Conservation (phyloP, 2,329 filamentous ascomycete species). For the Cladobotryum protrusum region DNA sequence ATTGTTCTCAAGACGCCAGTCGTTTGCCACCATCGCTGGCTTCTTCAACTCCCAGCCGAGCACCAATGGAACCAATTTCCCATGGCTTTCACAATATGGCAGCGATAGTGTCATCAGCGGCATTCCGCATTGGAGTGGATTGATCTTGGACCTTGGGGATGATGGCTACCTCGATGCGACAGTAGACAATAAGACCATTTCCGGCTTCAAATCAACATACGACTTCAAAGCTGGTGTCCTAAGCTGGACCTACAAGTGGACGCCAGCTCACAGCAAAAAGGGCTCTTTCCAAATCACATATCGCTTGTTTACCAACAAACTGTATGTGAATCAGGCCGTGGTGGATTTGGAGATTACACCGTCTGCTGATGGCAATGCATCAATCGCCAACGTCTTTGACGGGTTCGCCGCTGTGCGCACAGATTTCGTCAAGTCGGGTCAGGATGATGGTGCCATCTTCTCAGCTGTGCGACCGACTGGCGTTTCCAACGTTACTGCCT, state of each 20-base stretch:
- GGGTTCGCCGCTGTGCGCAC: slow-evolving; percentile 62
- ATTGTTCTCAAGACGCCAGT: slow-evolving; percentile 55
- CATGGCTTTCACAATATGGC: slow-evolving; percentile 56
- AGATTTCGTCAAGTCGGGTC: slow-evolving; percentile 49
- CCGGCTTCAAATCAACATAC: slow-evolving; percentile 53
- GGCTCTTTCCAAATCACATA: slow-evolving; percentile 55
- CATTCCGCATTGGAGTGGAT: slow-evolving; percentile 52
- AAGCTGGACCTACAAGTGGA: slow-evolving; percentile 62
- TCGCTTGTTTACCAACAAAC: slow-evolving; percentile 58
- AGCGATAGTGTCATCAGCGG: slow-evolving; percentile 64
- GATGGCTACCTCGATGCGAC: slow-evolving; percentile 53
- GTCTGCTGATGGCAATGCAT: slow-evolving; percentile 45
- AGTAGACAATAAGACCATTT: slow-evolving; percentile 52
- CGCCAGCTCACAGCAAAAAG: slow-evolving; percentile 34
- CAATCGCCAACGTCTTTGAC: slow-evolving; percentile 61
- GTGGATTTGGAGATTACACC: slow-evolving; percentile 56
- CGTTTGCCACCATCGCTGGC: slow-evolving; percentile 61
- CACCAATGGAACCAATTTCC: slow-evolving; percentile 56
- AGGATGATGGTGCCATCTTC: slow-evolving; percentile 52
- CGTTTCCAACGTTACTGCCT: slow-evolving; percentile 55
- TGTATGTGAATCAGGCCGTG: slow-evolving; percentile 48
- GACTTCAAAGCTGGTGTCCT: slow-evolving; percentile 58
- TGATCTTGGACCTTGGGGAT: slow-evolving; percentile 47
- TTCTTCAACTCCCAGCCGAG: slow-evolving; percentile 57
- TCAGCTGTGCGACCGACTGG: slow-evolving; percentile 58